A percentile compares a stretch with the other conserved stretches of the same genome.
Conservation (phyloP, 306 rosid genomes). For the Casuarina cunninghamiana region DNA sequence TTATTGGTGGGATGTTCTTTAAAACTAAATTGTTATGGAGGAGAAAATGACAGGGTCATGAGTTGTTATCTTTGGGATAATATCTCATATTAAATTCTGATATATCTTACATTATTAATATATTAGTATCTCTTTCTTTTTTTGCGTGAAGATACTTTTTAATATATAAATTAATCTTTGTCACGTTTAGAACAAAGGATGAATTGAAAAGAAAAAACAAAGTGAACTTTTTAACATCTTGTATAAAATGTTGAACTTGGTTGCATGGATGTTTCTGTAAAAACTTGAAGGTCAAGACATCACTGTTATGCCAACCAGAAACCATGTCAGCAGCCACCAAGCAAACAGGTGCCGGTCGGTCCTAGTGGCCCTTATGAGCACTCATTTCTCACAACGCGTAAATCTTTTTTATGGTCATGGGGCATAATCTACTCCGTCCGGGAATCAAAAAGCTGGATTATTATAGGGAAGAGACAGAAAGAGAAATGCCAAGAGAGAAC, state of each 20-base stretch:
- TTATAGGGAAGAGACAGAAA: neutral
- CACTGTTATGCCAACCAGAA: neutral
- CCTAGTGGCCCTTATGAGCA: constrained; percentile 20
- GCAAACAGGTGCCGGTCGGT: neutral
- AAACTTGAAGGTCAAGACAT: neutral
- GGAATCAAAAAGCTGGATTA: constrained; percentile 22
- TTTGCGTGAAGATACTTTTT: too few species aligned
- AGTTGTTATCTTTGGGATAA: too few species aligned
- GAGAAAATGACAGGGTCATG: too few species aligned
- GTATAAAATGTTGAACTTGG: neutral
- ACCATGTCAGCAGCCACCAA: constrained; percentile 8
- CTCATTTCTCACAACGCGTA: constrained; percentile 18
- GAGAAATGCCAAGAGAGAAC: neutral
- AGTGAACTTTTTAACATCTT: too few species aligned
- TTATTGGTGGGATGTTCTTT: neutral
- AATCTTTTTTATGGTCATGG: constrained; percentile 30
- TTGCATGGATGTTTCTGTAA: neutral
- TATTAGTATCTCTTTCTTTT: too few species aligned
- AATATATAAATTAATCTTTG: too few species aligned
- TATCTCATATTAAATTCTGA: too few species aligned
- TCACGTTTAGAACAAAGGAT: too few species aligned
- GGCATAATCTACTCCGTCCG: constrained; percentile 13
- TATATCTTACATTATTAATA: too few species aligned
- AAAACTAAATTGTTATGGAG: too few species aligned
- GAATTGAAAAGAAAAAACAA: too few species aligned